A percentile compares a stretch with the other conserved stretches of the same genome.
phyloP scores from a whole-genome alignment of 2,329 filamentous ascomycete genomes.

The Penicillium sp. region DNA sequence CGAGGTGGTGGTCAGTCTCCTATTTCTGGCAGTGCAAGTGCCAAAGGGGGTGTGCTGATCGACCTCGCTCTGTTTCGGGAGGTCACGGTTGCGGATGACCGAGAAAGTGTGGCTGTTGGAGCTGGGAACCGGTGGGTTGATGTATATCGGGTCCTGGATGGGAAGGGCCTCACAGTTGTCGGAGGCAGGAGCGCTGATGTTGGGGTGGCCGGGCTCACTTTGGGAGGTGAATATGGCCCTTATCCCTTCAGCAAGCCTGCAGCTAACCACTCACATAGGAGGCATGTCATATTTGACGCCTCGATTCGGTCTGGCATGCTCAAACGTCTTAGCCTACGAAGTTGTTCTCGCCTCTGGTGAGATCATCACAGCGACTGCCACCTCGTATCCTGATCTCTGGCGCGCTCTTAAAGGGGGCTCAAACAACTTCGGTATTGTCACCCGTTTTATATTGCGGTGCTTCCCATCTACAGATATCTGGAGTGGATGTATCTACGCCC shows the following conservation, averaged over 20 bases:
- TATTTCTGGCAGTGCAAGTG: slow-evolving; percentile 54
- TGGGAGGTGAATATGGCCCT: no score
- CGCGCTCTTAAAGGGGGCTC: slow-evolving; percentile 38
- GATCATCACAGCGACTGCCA: slow-evolving; percentile 22
- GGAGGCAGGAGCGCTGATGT: slow-evolving; percentile 42
- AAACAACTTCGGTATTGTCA: slow-evolving; percentile 43
- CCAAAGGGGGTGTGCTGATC: slow-evolving; percentile 42
- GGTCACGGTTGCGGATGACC: slow-evolving; percentile 29
- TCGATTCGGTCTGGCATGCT: slow-evolving; percentile 23
- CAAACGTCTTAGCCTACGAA: slow-evolving; percentile 23
- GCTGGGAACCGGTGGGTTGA: slow-evolving; percentile 37
- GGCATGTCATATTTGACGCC: slow-evolving; percentile 36
- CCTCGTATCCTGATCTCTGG: slow-evolving; percentile 37
- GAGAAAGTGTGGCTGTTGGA: slow-evolving; percentile 29
- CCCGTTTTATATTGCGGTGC: slow-evolving; percentile 8
- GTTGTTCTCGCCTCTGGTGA: slow-evolving; percentile 10
- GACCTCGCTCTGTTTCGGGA: slow-evolving; percentile 32
- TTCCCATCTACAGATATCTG: slow-evolving; percentile 2
- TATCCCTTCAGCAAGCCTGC: no score
- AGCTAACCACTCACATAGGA: no score
- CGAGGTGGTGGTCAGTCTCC: slow-evolving; percentile 59
- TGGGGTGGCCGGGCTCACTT: slow-evolving; percentile 40
- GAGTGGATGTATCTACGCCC: no score
- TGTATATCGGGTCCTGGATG: slow-evolving; percentile 35
- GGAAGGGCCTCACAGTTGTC: slow-evolving; percentile 31